Evolutionary conservation across 129 eudicot species (phyloP).

Genomic region (Saposhnikovia divaricata): DNA sequence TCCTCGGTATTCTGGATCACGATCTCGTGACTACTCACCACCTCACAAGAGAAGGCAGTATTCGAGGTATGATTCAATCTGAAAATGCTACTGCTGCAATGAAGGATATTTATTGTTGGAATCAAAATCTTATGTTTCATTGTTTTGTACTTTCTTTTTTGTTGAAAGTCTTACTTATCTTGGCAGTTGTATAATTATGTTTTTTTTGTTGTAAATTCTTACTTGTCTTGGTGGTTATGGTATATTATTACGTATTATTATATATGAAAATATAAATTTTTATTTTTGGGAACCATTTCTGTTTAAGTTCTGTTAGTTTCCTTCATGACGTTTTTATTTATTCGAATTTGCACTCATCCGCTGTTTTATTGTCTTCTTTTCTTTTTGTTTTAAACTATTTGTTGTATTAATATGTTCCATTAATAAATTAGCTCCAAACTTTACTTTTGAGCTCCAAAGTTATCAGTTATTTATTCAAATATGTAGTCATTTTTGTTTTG

Average conservation of each 20-base stretch:
- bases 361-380: no score
- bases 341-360: neutral
- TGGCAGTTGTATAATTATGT: neutral
- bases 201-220: neutral
- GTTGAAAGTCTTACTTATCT: neutral
- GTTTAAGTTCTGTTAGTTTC: neutral
- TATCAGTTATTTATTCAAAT: neutral
- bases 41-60: slow-evolving; percentile 78
- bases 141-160: neutral
- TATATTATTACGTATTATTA: neutral
- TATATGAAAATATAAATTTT: neutral
- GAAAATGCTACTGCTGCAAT: neutral
- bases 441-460: neutral
- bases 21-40: slow-evolving; percentile 81
- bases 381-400: neutral
- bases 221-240: neutral
- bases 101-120: neutral
- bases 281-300: neutral
- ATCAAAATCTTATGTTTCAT: neutral
- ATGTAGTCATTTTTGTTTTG: neutral
- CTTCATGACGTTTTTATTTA: neutral
- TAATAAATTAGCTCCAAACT: neutral
- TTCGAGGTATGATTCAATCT: slow-evolving; percentile 41
- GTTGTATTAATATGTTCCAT: no score
- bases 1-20: slow-evolving; percentile 55